phyloP scores from a whole-genome alignment of 2,329 filamentous ascomycete genomes.

The Ophiostoma triangulosporum region DNA sequence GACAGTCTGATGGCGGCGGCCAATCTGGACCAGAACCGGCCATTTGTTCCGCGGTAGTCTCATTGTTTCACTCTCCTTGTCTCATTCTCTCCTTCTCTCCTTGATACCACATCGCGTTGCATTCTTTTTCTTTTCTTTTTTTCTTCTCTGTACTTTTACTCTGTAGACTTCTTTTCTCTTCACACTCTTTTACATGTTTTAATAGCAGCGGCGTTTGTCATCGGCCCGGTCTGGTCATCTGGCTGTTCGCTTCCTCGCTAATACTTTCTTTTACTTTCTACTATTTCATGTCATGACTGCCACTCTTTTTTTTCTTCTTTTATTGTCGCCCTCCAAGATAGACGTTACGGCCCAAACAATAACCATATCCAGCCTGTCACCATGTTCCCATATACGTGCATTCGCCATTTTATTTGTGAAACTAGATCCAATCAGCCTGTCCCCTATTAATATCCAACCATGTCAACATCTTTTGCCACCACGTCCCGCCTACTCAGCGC shows the following conservation, averaged over 20 bases:
- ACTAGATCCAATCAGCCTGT: no score
- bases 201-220: not conserved
- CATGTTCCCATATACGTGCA: no score
- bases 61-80: not conserved
- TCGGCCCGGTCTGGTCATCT: not conserved
- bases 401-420: no score
- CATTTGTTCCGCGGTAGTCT: conserved; percentile 17
- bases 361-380: no score
- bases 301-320: not conserved
- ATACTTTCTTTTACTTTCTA: not conserved
- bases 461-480: no score
- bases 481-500: no score
- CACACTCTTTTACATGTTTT: not conserved
- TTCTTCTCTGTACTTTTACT: not conserved
- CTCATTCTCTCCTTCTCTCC: not conserved
- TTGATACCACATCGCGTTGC: not conserved
- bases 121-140: not conserved
- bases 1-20: conserved; percentile 39
- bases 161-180: not conserved
- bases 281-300: not conserved
- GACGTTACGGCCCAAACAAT: no score
- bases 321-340: no score
- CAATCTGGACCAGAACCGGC: conserved; percentile 27
- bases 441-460: no score
- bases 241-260: not conserved